Evolutionary conservation across 441 rosid species (phyloP).

Genomic region (Metrosideros polymorpha): DNA sequence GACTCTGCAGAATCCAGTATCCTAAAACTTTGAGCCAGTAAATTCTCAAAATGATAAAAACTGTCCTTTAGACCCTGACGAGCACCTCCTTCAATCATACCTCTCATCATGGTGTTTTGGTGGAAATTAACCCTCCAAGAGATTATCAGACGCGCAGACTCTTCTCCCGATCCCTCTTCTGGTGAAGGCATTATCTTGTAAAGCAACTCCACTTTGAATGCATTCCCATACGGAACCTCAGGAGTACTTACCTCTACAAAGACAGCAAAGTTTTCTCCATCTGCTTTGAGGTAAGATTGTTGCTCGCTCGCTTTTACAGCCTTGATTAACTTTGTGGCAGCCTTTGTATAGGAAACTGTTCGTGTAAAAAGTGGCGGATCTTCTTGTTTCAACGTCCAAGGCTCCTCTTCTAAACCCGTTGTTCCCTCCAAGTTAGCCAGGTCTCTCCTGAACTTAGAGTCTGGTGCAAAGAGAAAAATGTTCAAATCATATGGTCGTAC

Average conservation of each 20-base stretch:
- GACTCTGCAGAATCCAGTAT: conserved; percentile 21
- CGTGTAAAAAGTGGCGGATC: conserved; percentile 33
- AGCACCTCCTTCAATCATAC: conserved; percentile 84
- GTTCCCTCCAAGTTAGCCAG: conserved; percentile 64
- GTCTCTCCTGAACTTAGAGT: conserved; percentile 55
- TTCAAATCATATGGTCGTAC: conserved; percentile 40
- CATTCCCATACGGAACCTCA: conserved; percentile 75
- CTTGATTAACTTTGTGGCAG: conserved; percentile 70
- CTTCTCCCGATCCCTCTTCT: conserved; percentile 36
- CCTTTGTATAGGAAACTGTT: conserved; percentile 43
- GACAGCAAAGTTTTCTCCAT: conserved; percentile 43
- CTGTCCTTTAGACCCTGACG: conserved; percentile 72
- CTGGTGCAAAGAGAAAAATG: conserved; percentile 55
- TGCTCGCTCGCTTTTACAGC: conserved; percentile 69
- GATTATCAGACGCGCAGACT: conserved; percentile 42
- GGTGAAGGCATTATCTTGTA: conserved; percentile 67
- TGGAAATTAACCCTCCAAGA: conserved; percentile 68
- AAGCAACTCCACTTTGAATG: conserved; percentile 58
- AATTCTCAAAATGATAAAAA: conserved; percentile 47
- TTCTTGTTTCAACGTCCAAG: conserved; percentile 57
- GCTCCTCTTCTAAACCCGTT: conserved; percentile 54
- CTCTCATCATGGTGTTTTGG: conserved; percentile 69
- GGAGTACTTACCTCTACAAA: conserved; percentile 55
- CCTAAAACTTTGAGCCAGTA: conserved; percentile 45
- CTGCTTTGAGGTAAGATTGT: conserved; percentile 59